Evolutionary conservation across 345 rosid species (phyloP).

Genomic region (Brassica cretica): DNA sequence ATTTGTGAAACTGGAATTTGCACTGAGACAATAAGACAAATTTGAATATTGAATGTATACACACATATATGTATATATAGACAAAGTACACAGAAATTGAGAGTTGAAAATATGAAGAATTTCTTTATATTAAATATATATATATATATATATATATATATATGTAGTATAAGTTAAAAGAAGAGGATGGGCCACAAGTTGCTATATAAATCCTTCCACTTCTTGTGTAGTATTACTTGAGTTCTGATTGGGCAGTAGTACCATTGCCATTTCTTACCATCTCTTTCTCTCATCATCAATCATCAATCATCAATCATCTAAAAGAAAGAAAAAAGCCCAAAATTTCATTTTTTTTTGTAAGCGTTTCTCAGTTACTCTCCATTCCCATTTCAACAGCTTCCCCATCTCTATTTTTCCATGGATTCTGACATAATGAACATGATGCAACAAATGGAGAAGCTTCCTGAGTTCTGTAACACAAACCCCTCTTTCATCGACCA

Average conservation of each 20-base stretch:
- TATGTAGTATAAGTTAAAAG: conserved; percentile 14
- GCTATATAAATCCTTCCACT: conserved; percentile 46
- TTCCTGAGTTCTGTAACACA: conserved; percentile 52
- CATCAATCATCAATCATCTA: conserved; percentile 31
- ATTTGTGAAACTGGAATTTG: conserved; percentile 24
- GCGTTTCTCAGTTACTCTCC: conserved; percentile 30
- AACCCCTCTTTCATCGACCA: conserved; percentile 27
- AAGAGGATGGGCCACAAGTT: conserved; percentile 46
- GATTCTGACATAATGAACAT: conserved; percentile 52
- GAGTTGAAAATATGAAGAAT: conserved; percentile 28
- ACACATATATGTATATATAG: neutral
- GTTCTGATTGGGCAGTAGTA: conserved; percentile 40
- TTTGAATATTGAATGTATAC: neutral
- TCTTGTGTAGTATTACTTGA: conserved; percentile 38
- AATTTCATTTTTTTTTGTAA: neutral
- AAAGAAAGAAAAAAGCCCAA: conserved; percentile 25
- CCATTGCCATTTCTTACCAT: conserved; percentile 29
- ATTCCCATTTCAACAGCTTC: conserved; percentile 35
- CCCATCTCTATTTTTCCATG: conserved; percentile 29
- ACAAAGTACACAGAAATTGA: conserved; percentile 5
- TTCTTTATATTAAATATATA: conserved; percentile 3
- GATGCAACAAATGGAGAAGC: conserved; percentile 72
- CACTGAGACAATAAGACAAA: conserved; percentile 26
- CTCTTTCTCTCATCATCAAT: conserved; percentile 36
- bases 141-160: neutral